Percentiles rank a stretch among this genome's conserved stretches.
These are phyloP conservation scores for Fistulifera solaris DNA, from an alignment of 108 stramenopile species.

Conservation along the genomic window DNA sequence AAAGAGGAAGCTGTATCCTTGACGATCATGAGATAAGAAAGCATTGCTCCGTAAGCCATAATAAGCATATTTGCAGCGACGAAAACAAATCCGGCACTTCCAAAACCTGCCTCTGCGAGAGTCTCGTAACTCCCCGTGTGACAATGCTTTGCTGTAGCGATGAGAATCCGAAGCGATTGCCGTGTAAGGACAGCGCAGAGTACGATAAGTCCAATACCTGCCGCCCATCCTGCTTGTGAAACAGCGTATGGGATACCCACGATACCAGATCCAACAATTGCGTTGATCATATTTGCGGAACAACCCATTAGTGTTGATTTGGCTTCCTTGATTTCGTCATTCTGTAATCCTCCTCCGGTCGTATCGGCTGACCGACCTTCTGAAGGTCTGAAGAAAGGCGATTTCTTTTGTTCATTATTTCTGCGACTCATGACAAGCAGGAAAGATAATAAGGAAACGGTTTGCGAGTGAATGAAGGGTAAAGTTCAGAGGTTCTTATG, in stretches of 20 bases:
- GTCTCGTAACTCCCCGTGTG: constrained; percentile 70
- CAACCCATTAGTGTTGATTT: constrained; percentile 64
- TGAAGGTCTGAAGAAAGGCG: too few species aligned
- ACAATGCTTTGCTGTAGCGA: constrained; percentile 74
- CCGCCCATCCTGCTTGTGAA: constrained; percentile 59
- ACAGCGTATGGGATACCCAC: constrained; percentile 84
- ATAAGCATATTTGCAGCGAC: constrained; percentile 67
- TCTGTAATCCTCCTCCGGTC: neutral
- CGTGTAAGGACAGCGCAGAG: constrained; percentile 53
- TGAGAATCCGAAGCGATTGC: constrained; percentile 56
- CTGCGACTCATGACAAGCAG: too few species aligned
- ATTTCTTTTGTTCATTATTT: too few species aligned
- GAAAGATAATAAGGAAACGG: too few species aligned
- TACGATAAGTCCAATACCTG: constrained; percentile 55
- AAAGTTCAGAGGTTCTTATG: too few species aligned
- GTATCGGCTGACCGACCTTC: too few species aligned
- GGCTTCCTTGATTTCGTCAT: constrained; percentile 26
- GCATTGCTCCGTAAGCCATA: constrained; percentile 79
- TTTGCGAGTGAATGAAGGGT: too few species aligned
- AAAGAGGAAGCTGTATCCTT: constrained; percentile 68
- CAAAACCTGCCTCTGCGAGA: constrained; percentile 67
- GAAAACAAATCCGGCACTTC: constrained; percentile 57
- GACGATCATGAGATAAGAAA: constrained; percentile 74
- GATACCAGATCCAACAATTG: constrained; percentile 82
- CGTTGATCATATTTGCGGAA: constrained; percentile 69